A percentile compares a stretch with the other conserved stretches of the same genome.
phyloP scores from a whole-genome alignment of 208 protist genomes.

The Paratrypanosoma confusum region DNA sequence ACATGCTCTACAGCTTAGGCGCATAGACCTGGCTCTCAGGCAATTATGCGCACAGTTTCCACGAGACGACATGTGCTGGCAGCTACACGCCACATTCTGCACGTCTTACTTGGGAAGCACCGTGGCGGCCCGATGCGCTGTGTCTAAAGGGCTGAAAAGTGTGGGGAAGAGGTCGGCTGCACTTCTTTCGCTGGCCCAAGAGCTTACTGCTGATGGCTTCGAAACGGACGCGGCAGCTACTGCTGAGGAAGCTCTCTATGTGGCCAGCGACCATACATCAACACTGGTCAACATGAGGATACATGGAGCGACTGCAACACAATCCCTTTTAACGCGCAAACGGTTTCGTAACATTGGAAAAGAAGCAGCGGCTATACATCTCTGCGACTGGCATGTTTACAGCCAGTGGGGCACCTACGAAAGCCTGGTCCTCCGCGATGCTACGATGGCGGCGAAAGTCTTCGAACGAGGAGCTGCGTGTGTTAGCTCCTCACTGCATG shows the following conservation, averaged over 20 bases:
- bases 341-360: slow-evolving; percentile 48
- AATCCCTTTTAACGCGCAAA: slow-evolving; percentile 18
- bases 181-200: slow-evolving; percentile 17
- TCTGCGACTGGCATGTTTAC: slow-evolving; percentile 73
- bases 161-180: slow-evolving; percentile 31
- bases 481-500: slow-evolving; percentile 34
- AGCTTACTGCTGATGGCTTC: slow-evolving; percentile 6
- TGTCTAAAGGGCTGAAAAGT: slow-evolving; percentile 15
- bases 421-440: slow-evolving; percentile 27
- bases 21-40: slow-evolving; percentile 69
- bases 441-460: slow-evolving; percentile 58
- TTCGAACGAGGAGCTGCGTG: slow-evolving; percentile 63
- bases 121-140: slow-evolving; percentile 24
- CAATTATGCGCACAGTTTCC: slow-evolving; percentile 68
- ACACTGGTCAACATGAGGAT: too few species aligned
- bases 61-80: slow-evolving; percentile 56
- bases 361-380: slow-evolving; percentile 26
- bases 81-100: slow-evolving; percentile 65
- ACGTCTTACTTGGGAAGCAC: slow-evolving; percentile 32
- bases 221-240: slow-evolving; percentile 11
- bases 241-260: too few species aligned
- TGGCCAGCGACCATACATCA: slow-evolving; percentile 7
- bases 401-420: slow-evolving; percentile 64
- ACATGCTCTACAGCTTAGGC: slow-evolving; percentile 38
- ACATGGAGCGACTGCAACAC: slow-evolving; percentile 2